phyloP scores from a whole-genome alignment of 805 yeast genomes.

The Babjeviella inositovora region DNA sequence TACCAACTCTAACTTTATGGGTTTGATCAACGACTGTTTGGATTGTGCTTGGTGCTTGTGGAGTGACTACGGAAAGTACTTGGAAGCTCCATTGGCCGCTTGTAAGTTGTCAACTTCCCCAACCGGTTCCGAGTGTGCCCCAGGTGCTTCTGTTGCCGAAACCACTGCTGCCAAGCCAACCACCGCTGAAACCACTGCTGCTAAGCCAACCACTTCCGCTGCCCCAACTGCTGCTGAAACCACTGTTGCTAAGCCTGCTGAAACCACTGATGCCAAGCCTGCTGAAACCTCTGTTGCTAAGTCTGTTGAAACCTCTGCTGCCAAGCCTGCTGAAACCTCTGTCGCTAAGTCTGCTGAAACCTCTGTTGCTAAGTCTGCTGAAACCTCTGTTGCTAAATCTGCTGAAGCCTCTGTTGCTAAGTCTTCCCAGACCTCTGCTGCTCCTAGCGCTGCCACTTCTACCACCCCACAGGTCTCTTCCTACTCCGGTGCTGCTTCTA shows the following conservation, averaged over 20 bases:
- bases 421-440: not conserved
- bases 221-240: conserved; percentile 5
- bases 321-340: conserved; percentile 1
- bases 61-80: conserved; percentile 12
- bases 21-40: conserved; percentile 10
- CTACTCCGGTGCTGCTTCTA: conserved; percentile 1
- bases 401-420: not conserved
- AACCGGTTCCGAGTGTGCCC: conserved; percentile 11
- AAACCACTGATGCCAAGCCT: conserved; percentile 2
- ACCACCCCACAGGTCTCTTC: conserved; percentile 1
- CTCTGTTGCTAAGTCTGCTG: not conserved
- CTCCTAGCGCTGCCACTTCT: not conserved
- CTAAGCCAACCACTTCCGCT: conserved; percentile 4
- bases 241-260: conserved; percentile 2
- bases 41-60: conserved; percentile 21
- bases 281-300: conserved; percentile 2
- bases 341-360: not conserved
- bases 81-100: conserved; percentile 9
- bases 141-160: not conserved
- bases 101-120: conserved; percentile 12
- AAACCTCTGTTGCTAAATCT: not conserved
- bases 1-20: conserved; percentile 5
- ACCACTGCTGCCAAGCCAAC: not conserved
- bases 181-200: not conserved
- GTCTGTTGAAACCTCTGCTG: conserved; percentile 1